Evolutionary conservation across 306 rosid genomes (phyloP).

Genomic region (Vigna angularis): DNA sequence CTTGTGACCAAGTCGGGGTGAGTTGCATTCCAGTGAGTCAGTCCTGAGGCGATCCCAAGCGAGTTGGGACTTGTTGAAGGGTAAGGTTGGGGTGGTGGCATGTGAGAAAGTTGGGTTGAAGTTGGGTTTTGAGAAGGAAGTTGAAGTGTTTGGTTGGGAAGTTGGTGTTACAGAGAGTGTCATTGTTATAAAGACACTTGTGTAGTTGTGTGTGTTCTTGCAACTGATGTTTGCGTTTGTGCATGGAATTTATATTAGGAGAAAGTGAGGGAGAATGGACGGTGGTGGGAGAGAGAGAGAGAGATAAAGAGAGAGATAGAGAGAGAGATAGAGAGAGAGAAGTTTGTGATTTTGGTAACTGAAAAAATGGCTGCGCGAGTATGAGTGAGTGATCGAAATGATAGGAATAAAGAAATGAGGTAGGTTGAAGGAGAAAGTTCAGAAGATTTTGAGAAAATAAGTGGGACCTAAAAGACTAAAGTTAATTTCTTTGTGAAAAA

Average conservation of each 20-base stretch:
- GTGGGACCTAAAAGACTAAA: conserved; percentile 6
- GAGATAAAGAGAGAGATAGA: neutral
- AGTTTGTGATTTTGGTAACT: neutral
- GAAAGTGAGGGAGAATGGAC: conserved; percentile 41
- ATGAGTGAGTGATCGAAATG: conserved; percentile 7
- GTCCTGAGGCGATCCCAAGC: conserved; percentile 38
- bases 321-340: neutral
- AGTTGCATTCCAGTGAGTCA: conserved; percentile 29
- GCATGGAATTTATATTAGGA: conserved; percentile 26
- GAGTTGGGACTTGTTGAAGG: conserved; percentile 47
- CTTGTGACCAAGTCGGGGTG: conserved; percentile 48
- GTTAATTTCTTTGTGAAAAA: neutral
- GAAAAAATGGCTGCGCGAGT: conserved; percentile 37
- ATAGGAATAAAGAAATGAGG: neutral
- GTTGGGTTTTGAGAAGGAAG: conserved; percentile 5
- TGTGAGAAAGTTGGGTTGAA: conserved; percentile 5
- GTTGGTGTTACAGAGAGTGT: conserved; percentile 18
- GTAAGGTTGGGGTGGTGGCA: conserved; percentile 24
- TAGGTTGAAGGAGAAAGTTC: neutral
- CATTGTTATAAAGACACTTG: conserved; percentile 16
- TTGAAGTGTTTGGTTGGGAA: conserved; percentile 29
- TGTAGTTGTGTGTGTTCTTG: neutral
- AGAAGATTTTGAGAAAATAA: conserved; percentile 9
- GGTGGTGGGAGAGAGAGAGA: conserved; percentile 28
- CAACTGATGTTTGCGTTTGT: conserved; percentile 14